These are phyloP conservation scores for Vachellia collinsii DNA, from an alignment of 306 rosid genomes.

Conservation along the genomic window DNA sequence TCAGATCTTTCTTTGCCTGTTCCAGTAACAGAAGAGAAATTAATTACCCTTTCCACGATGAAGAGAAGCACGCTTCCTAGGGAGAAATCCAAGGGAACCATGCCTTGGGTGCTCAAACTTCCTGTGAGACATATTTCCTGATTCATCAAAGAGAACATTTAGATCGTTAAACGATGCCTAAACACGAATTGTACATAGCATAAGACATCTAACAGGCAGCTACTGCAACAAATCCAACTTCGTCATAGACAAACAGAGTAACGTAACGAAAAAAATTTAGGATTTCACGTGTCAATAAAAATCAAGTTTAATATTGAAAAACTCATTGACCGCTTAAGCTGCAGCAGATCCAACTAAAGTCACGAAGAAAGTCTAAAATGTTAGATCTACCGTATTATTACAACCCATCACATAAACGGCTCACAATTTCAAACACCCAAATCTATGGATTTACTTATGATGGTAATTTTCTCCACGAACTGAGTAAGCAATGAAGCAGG, in stretches of 20 bases:
- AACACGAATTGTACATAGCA: not conserved
- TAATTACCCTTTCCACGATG: conserved; percentile 77
- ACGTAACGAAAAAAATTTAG: not conserved
- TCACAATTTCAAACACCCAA: not conserved
- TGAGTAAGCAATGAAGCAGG: not conserved
- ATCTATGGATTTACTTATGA: not conserved
- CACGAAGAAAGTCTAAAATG: not conserved
- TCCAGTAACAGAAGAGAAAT: not conserved
- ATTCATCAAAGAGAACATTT: not conserved
- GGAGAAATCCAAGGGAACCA: conserved; percentile 90
- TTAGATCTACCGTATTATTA: not conserved
- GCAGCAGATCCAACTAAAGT: not conserved
- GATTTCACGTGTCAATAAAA: not conserved
- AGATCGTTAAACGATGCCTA: not conserved
- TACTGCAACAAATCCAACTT: not conserved
- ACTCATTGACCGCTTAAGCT: not conserved
- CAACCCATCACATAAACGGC: not conserved
- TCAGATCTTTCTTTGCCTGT: not conserved
- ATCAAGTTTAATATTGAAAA: not conserved
- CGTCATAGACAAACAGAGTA: not conserved
- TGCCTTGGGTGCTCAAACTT: conserved; percentile 93
- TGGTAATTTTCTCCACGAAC: not conserved
- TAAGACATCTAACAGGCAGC: not conserved
- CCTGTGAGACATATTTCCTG: conserved; percentile 67
- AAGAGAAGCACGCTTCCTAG: conserved; percentile 79